A percentile compares a stretch with the other conserved stretches of the same genome.
Evolutionary conservation across 106 monocot genomes (phyloP).

Genomic region (Phalaenopsis equestris): DNA sequence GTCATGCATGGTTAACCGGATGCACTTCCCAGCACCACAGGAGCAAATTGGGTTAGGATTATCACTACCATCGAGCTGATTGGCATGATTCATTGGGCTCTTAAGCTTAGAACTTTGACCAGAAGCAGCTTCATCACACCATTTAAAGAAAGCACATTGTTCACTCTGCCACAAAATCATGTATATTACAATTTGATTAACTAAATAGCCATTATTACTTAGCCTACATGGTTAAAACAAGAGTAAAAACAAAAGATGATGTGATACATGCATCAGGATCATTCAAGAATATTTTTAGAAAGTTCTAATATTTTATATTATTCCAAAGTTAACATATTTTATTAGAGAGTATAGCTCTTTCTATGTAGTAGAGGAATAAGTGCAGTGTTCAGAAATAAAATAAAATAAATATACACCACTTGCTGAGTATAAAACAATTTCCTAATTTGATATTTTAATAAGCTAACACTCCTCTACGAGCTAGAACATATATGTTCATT

Average conservation of each 20-base stretch:
- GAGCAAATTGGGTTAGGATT: slow-evolving; percentile 16
- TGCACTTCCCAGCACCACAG: slow-evolving; percentile 39
- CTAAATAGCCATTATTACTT: neutral
- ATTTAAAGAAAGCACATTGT: slow-evolving; percentile 18
- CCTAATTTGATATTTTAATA: too few relatives aligned
- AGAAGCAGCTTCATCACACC: slow-evolving; percentile 19
- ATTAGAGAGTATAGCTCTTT: too few relatives aligned
- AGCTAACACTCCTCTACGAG: too few relatives aligned
- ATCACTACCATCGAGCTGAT: neutral
- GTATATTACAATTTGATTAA: neutral
- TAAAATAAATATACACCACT: too few relatives aligned
- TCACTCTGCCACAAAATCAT: neutral
- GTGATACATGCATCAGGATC: neutral
- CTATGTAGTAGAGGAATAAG: too few relatives aligned
- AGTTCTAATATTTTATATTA: neutral
- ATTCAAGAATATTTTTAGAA: neutral
- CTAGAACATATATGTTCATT: too few relatives aligned
- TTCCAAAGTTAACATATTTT: neutral
- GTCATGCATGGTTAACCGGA: neutral
- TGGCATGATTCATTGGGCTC: slow-evolving; percentile 10
- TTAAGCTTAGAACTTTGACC: neutral
- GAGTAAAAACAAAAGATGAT: neutral
- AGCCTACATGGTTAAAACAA: neutral
- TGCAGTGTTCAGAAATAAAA: too few relatives aligned
- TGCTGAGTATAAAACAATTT: too few relatives aligned